Conservation (phyloP, 2,329 filamentous ascomycete species). For the Scopulariopsis brevicaulis region DNA sequence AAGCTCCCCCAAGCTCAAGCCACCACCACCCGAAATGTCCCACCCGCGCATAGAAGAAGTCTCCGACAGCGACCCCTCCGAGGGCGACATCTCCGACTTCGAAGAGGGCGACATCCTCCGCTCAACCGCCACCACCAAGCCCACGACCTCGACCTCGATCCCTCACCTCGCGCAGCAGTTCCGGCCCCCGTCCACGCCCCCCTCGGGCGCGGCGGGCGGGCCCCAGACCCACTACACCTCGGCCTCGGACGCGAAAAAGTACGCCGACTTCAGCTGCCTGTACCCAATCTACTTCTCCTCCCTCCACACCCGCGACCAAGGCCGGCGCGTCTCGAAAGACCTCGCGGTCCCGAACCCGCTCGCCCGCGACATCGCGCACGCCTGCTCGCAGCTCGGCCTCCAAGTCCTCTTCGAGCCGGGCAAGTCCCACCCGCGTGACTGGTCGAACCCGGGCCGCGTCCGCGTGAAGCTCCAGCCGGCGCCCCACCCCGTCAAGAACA, state of each 20-base stretch:
- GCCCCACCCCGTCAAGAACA: slow-evolving; percentile 51
- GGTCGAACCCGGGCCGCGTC: slow-evolving; percentile 90
- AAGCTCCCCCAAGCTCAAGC: not conserved
- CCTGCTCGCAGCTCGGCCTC: slow-evolving; percentile 62
- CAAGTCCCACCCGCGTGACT: slow-evolving; percentile 92
- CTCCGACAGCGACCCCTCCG: slow-evolving; percentile 74
- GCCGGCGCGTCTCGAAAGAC: slow-evolving; percentile 62
- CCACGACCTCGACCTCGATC: slow-evolving; percentile 15
- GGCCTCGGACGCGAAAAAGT: slow-evolving; percentile 37
- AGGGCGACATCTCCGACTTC: slow-evolving; percentile 67
- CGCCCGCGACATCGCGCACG: slow-evolving; percentile 78
- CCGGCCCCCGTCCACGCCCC: slow-evolving; percentile 20
- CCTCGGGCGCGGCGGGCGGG: slow-evolving; percentile 17
- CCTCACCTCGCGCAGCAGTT: slow-evolving; percentile 12
- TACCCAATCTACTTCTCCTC: slow-evolving; percentile 86
- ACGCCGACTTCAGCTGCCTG: slow-evolving; percentile 74
- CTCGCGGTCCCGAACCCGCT: slow-evolving; percentile 77
- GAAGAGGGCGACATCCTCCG: slow-evolving; percentile 45
- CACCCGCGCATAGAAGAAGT: slow-evolving; percentile 89
- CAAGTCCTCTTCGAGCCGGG: slow-evolving; percentile 77
- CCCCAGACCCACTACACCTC: slow-evolving; percentile 11
- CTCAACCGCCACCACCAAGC: slow-evolving; percentile 39
- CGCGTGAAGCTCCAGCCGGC: slow-evolving; percentile 55
- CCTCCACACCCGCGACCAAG: slow-evolving; percentile 63
- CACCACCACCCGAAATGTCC: slow-evolving; percentile 46